phyloP scores from a whole-genome alignment of 2,329 filamentous ascomycete species.

The Paecilomyces sp. region DNA sequence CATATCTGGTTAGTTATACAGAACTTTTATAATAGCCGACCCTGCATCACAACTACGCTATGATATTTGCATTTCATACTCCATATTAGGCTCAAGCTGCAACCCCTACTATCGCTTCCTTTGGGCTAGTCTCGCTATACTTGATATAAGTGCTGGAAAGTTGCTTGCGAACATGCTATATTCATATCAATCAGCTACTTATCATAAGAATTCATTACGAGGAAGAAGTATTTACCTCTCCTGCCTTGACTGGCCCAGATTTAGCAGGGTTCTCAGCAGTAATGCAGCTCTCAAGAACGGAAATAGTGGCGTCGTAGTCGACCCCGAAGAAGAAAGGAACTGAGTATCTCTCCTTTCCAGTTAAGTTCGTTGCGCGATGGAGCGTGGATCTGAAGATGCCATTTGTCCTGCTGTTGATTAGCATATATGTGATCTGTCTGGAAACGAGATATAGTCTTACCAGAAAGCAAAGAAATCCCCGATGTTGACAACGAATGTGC shows the following conservation, averaged over 20 bases:
- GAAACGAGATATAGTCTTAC: slow-evolving; percentile 6
- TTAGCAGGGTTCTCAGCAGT: slow-evolving; percentile 5
- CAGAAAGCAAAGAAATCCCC: slow-evolving; percentile 23
- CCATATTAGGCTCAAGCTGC: not conserved
- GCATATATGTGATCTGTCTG: rapidly evolving
- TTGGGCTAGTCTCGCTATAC: not conserved
- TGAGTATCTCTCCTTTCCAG: slow-evolving; percentile 30
- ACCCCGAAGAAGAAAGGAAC: slow-evolving; percentile 37
- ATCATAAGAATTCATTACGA: not conserved
- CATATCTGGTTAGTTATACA: too few species aligned
- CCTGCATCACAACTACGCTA: too few species aligned
- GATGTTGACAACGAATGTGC: slow-evolving; percentile 24
- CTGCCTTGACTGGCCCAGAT: not conserved
- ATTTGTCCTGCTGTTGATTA: slow-evolving; percentile 22
- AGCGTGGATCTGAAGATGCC: slow-evolving; percentile 32
- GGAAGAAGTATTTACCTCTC: not conserved
- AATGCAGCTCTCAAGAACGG: slow-evolving; percentile 11
- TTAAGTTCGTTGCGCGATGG: slow-evolving; percentile 34
- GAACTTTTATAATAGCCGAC: too few species aligned
- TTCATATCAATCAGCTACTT: not conserved
- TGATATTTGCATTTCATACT: not conserved
- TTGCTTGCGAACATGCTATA: not conserved
- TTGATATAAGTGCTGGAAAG: not conserved
- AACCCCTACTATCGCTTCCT: not conserved
- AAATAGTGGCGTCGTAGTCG: slow-evolving; percentile 31